Conservation (phyloP, 2,329 filamentous ascomycete genomes). For the Helotiales sp. region DNA sequence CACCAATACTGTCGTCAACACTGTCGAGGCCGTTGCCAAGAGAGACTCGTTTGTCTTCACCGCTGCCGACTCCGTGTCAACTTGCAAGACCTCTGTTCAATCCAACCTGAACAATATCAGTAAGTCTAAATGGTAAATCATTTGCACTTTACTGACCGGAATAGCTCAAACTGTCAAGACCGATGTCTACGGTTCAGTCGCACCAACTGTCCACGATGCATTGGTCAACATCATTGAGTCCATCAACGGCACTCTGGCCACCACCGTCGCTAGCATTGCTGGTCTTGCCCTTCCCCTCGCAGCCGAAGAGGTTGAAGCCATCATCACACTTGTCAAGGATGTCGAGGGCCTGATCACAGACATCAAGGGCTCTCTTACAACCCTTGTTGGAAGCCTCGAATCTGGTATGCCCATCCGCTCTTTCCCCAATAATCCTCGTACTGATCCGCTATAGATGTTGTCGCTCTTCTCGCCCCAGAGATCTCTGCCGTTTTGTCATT, state of each 20-base stretch:
- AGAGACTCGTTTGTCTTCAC: neutral
- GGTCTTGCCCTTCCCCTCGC: neutral
- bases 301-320: conserved; percentile 1
- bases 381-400: neutral
- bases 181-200: conserved; percentile 4
- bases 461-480: conserved; percentile 5
- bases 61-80: conserved; percentile 1
- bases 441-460: neutral
- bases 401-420: conserved; percentile 1
- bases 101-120: conserved; percentile 12
- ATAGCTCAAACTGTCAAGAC: neutral
- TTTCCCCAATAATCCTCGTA: neutral
- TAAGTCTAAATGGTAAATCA: neutral
- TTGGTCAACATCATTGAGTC: conserved; percentile 3
- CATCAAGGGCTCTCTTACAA: conserved; percentile 40
- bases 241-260: neutral
- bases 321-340: conserved; percentile 28
- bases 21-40: neutral
- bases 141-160: neutral
- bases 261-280: neutral
- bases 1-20: neutral
- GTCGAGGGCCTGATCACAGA: conserved; percentile 55
- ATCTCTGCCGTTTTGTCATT: conserved; percentile 8
- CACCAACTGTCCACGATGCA: conserved; percentile 5
- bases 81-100: neutral